A percentile compares a stretch with the other conserved stretches of the same genome.
Evolutionary conservation across 163 green algal species (phyloP).

Genomic region (Prototheca wickerhamii): DNA sequence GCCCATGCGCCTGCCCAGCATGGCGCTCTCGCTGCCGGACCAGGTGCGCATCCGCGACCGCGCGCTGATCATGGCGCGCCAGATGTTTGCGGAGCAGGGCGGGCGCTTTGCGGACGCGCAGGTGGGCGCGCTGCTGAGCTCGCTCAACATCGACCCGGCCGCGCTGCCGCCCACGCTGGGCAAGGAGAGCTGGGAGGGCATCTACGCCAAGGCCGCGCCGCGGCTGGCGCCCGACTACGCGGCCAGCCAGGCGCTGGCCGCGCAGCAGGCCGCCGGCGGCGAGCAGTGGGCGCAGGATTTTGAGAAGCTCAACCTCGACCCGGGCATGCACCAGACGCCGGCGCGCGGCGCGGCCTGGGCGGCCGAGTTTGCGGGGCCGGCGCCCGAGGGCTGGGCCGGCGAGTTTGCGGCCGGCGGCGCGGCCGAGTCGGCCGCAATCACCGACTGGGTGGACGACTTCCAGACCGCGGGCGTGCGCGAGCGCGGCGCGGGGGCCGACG

Average conservation of each 20-base stretch:
- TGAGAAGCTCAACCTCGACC: slow-evolving; percentile 14
- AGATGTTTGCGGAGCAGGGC: slow-evolving; percentile 73
- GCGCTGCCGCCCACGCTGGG: slow-evolving; percentile 41
- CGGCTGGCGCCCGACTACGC: slow-evolving; percentile 46
- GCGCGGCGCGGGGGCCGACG: slow-evolving; percentile 3
- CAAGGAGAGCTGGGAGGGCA: slow-evolving; percentile 37
- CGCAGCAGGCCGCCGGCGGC: slow-evolving; percentile 2
- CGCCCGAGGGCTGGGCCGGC: slow-evolving; percentile 8
- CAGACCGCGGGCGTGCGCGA: slow-evolving; percentile 2
- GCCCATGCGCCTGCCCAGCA: slow-evolving; percentile 8
- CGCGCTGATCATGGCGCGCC: slow-evolving; percentile 77
- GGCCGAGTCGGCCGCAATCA: background rate
- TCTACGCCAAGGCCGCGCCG: slow-evolving; percentile 28
- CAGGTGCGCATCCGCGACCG: slow-evolving; percentile 68
- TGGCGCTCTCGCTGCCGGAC: slow-evolving; percentile 28
- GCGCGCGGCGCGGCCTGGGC: no score
- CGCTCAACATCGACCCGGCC: slow-evolving; percentile 63
- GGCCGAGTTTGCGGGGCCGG: slow-evolving; percentile 17
- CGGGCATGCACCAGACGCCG: slow-evolving; percentile 6
- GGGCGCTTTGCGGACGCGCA: slow-evolving; percentile 55
- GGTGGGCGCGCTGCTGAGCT: slow-evolving; percentile 68
- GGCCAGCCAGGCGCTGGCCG: slow-evolving; percentile 17
- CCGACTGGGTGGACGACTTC: slow-evolving; percentile 25
- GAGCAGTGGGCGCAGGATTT: slow-evolving; percentile 51
- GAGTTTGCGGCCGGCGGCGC: slow-evolving; percentile 13